Evolutionary conservation across 2,329 filamentous ascomycete species (phyloP).

Genomic region (Colletotrichum viniferum): DNA sequence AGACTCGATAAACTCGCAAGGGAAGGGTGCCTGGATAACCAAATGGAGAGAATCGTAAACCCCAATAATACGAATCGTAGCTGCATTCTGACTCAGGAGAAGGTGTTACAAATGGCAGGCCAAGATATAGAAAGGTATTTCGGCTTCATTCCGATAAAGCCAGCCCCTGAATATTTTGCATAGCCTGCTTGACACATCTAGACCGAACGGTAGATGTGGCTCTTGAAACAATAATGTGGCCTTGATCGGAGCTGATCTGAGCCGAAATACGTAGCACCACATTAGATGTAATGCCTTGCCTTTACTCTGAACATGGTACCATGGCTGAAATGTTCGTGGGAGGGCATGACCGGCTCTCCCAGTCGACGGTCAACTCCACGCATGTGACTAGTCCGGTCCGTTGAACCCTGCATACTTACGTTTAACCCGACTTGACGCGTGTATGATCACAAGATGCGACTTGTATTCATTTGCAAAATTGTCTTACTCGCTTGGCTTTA

Average conservation of each 20-base stretch:
- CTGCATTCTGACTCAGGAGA: not conserved
- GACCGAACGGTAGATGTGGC: not conserved
- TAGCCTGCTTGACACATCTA: not conserved
- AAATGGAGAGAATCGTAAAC: rapidly evolving
- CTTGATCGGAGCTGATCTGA: not conserved
- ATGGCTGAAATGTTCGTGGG: not conserved
- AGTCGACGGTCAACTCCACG: not conserved
- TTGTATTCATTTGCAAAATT: not conserved
- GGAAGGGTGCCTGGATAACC: rapidly evolving
- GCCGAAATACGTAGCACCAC: no score
- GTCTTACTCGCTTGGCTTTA: not conserved
- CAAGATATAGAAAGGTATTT: not conserved
- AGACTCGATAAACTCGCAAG: not conserved
- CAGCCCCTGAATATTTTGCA: not conserved
- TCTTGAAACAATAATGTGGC: rapidly evolving
- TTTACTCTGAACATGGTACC: no score
- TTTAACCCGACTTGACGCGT: no score
- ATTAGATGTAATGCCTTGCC: no score
- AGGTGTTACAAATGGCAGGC: rapidly evolving
- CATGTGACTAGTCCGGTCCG: not conserved
- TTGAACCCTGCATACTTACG: not conserved
- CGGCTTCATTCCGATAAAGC: not conserved
- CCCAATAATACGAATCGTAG: not conserved
- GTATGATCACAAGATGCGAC: not conserved
- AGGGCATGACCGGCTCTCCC: not conserved